Percentiles rank a stretch among this genome's conserved stretches.
Conservation (phyloP, 1,139 yeast species). For the Blastobotrys arbuscula region DNA sequence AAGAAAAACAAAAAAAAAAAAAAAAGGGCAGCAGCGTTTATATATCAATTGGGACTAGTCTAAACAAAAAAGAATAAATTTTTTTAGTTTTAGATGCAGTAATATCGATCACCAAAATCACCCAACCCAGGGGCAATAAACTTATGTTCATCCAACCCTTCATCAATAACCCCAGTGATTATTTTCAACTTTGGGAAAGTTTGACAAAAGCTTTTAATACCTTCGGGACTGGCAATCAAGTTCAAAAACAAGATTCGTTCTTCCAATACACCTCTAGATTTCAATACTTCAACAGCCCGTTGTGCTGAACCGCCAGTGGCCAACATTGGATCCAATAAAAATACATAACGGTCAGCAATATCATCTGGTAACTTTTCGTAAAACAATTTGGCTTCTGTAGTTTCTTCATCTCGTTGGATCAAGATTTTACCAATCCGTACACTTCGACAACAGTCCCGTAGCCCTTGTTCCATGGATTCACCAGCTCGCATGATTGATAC, state of each 20-base stretch:
- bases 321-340: constrained; percentile 90
- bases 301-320: constrained; percentile 98
- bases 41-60: too few species aligned
- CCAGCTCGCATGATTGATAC: constrained; percentile 98
- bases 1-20: too few species aligned
- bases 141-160: constrained; percentile 74
- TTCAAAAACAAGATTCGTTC: constrained; percentile 85
- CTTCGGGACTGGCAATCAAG: constrained; percentile 92
- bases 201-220: constrained; percentile 69
- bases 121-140: constrained; percentile 94
- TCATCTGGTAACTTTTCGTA: constrained; percentile 93
- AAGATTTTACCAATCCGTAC: constrained; percentile 94
- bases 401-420: constrained; percentile 96
- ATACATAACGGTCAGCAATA: constrained; percentile 79
- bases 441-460: constrained; percentile 92
- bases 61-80: too few species aligned
- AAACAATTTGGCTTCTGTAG: constrained; percentile 52
- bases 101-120: constrained; percentile 96
- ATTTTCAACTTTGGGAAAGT: constrained; percentile 80
- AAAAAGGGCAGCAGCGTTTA: background rate
- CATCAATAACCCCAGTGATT: constrained; percentile 90
- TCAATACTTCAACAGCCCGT: constrained; percentile 91
- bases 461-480: constrained; percentile 97
- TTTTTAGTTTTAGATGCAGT: constrained; percentile 53
- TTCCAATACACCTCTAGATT: constrained; percentile 78